phyloP scores from a whole-genome alignment of 2,329 filamentous ascomycete genomes.

The Penicillium oxalicum region DNA sequence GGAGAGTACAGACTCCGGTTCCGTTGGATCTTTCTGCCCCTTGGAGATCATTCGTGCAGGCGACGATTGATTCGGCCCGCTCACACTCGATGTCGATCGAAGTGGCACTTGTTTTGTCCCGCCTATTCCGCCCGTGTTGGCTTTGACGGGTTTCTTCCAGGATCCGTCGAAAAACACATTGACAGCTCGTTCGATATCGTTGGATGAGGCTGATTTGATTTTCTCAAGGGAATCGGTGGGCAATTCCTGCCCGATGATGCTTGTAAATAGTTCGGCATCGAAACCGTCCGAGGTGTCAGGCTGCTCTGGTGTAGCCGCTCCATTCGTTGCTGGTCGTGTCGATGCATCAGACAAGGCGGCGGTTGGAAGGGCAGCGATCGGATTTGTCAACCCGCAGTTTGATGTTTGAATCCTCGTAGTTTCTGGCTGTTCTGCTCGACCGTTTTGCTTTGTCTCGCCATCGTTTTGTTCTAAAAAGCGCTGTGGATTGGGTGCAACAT shows the following conservation, averaged over 20 bases:
- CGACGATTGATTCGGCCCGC: background rate
- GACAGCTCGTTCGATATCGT: slow-evolving; percentile 55
- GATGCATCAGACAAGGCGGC: background rate
- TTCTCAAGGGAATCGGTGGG: slow-evolving; percentile 40
- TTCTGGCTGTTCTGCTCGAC: background rate
- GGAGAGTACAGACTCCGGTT: slow-evolving; percentile 11
- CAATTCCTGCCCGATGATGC: slow-evolving; percentile 52
- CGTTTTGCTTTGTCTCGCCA: background rate
- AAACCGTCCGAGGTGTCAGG: slow-evolving; percentile 37
- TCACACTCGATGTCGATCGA: slow-evolving; percentile 1
- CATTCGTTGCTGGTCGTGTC: background rate
- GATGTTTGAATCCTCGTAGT: background rate
- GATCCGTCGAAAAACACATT: slow-evolving; percentile 62
- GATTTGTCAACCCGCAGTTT: background rate
- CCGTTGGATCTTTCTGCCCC: background rate
- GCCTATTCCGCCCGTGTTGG: slow-evolving; percentile 6
- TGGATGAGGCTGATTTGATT: slow-evolving; percentile 46
- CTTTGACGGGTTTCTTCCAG: slow-evolving; percentile 42
- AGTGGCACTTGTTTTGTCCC: slow-evolving; percentile 8
- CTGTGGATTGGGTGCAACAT: slow-evolving; percentile 16
- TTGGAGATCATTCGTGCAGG: background rate
- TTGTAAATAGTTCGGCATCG: slow-evolving; percentile 50
- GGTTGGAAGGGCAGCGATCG: background rate
- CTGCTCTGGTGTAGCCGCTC: background rate
- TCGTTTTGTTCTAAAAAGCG: slow-evolving; percentile 1